phyloP scores from a whole-genome alignment of 345 rosid species.

The Populus davidiana region DNA sequence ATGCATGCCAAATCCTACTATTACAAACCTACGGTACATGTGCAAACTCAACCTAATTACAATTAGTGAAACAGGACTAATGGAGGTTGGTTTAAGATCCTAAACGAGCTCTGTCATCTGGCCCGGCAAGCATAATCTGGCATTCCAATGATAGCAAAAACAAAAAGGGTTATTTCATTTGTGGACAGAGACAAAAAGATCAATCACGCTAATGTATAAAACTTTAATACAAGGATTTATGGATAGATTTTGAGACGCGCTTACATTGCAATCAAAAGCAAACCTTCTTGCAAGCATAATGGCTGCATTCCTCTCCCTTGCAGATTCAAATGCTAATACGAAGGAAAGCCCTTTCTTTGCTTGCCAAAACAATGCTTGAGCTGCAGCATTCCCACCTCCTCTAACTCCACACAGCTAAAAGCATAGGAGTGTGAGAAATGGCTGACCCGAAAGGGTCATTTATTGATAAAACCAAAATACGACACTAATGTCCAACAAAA shows the following conservation, averaged over 20 bases:
- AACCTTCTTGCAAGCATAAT: slow-evolving; percentile 92
- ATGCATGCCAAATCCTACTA: slow-evolving; percentile 22
- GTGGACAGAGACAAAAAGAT: neutral
- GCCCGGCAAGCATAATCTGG: slow-evolving; percentile 62
- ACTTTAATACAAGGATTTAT: too few species aligned
- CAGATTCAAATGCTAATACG: slow-evolving; percentile 82
- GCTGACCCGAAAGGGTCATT: neutral
- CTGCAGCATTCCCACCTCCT: slow-evolving; percentile 98
- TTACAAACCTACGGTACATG: slow-evolving; percentile 40
- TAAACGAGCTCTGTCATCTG: slow-evolving; percentile 49
- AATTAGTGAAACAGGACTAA: slow-evolving; percentile 14
- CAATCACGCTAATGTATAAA: neutral
- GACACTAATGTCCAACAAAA: neutral
- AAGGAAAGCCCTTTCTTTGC: slow-evolving; percentile 67
- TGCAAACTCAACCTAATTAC: slow-evolving; percentile 38
- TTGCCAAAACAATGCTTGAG: slow-evolving; percentile 93
- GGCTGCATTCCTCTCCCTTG: slow-evolving; percentile 84
- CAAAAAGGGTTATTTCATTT: neutral
- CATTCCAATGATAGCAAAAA: slow-evolving; percentile 12
- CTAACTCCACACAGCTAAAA: slow-evolving; percentile 87
- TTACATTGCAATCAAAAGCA: slow-evolving; percentile 96
- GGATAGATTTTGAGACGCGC: neutral
- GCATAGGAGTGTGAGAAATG: neutral
- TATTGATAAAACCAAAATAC: neutral
- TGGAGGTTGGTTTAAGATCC: slow-evolving; percentile 21